phyloP scores from a whole-genome alignment of 1,139 yeast species.

The Kodamaea anthophila region DNA sequence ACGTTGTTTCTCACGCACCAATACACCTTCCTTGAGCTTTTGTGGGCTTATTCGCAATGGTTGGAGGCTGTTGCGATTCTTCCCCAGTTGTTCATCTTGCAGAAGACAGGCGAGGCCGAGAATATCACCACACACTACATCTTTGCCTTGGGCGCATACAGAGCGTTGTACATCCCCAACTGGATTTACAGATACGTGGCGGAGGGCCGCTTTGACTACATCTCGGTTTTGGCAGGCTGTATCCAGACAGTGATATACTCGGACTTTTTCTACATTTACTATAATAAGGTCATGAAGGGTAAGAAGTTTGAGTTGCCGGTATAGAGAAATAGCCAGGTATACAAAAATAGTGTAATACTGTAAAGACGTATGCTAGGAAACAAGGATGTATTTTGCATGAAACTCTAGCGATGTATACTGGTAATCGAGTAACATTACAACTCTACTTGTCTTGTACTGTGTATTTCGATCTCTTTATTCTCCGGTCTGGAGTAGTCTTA shows the following conservation, averaged over 20 bases:
- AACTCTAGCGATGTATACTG: no score
- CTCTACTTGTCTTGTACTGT: no score
- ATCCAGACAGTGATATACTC: conserved; percentile 84
- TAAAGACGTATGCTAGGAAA: no score
- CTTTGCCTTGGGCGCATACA: conserved; percentile 84
- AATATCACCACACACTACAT: conserved; percentile 86
- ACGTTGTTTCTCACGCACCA: conserved; percentile 63
- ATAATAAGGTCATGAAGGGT: conserved; percentile 72
- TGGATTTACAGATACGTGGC: conserved; percentile 84
- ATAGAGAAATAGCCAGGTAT: conserved; percentile 20
- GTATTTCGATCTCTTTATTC: no score
- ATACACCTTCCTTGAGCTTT: conserved; percentile 54
- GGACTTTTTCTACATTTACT: conserved; percentile 91
- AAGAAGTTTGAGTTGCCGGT: conserved; percentile 76
- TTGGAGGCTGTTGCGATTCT: conserved; percentile 85
- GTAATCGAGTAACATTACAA: no score
- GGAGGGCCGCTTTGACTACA: conserved; percentile 63
- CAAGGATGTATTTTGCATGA: no score
- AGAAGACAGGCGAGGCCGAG: conserved; percentile 85
- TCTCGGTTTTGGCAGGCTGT: conserved; percentile 73
- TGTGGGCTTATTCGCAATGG: conserved; percentile 81
- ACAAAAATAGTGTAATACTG: no score
- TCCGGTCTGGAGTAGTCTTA: no score
- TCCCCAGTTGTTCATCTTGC: conserved; percentile 88
- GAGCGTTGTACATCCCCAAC: conserved; percentile 86